Percentiles rank a stretch among this genome's conserved stretches.
phyloP scores from a whole-genome alignment of 73 alveolate genomes.

The Halteria grandinella region DNA sequence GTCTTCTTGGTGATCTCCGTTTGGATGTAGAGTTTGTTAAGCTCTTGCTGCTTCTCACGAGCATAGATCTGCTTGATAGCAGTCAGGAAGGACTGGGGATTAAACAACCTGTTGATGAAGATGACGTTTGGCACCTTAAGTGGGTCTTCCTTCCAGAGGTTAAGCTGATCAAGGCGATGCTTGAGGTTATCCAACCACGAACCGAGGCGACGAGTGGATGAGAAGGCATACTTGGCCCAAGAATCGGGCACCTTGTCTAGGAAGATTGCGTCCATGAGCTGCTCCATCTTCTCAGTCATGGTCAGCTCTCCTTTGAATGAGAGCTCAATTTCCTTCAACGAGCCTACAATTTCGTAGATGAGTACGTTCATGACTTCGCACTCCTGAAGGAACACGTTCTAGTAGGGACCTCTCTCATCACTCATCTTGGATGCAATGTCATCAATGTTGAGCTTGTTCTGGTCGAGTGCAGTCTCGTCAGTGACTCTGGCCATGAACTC shows the following conservation, averaged over 20 bases:
- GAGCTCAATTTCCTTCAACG: slow-evolving; percentile 92
- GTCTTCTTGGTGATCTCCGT: slow-evolving; percentile 98
- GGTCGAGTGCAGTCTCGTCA: slow-evolving; percentile 80
- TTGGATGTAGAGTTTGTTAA: slow-evolving; percentile 94
- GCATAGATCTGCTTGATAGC: slow-evolving; percentile 98
- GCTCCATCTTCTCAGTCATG: slow-evolving; percentile 97
- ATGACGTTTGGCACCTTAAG: slow-evolving; percentile 91
- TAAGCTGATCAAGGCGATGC: slow-evolving; percentile 95
- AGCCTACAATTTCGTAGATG: slow-evolving; percentile 84
- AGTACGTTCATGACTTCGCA: slow-evolving; percentile 96
- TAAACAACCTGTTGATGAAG: slow-evolving; percentile 96
- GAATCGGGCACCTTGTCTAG: slow-evolving; percentile 94
- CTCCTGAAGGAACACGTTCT: slow-evolving; percentile 97
- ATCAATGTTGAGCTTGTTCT: slow-evolving; percentile 83
- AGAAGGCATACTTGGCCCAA: slow-evolving; percentile 97
- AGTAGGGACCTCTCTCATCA: slow-evolving; percentile 94
- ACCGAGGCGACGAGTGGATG: slow-evolving; percentile 96
- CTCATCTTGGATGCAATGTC: slow-evolving; percentile 84
- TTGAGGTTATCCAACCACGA: slow-evolving; percentile 97
- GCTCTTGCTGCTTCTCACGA: slow-evolving; percentile 93
- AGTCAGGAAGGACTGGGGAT: slow-evolving; percentile 99
- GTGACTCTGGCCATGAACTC: slow-evolving; percentile 78
- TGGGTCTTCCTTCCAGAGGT: slow-evolving; percentile 95
- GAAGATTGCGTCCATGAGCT: slow-evolving; percentile 89
- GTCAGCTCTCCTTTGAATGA: slow-evolving; percentile 98